Percentiles rank a stretch among this genome's conserved stretches.
Conservation (phyloP, 495 filamentous ascomycete species). For the Penicillium cosmopolitanum region DNA sequence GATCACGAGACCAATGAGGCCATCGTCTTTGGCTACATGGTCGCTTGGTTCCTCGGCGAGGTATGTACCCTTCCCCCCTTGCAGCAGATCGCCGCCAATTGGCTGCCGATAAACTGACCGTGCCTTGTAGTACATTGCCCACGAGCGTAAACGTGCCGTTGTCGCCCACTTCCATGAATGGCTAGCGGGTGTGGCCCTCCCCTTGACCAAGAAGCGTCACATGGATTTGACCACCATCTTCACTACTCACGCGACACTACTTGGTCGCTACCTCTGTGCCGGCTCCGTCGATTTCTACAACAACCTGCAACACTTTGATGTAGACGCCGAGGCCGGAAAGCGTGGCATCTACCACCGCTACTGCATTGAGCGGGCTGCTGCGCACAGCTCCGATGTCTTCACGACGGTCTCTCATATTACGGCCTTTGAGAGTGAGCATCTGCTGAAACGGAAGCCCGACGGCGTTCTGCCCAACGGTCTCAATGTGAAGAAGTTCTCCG, state of each 20-base stretch:
- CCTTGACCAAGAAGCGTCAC: slow-evolving; percentile 85
- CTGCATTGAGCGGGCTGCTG: slow-evolving; percentile 93
- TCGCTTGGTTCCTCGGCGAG: slow-evolving; percentile 98
- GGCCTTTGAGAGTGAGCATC: slow-evolving; percentile 94
- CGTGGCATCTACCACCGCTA: slow-evolving; percentile 98
- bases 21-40: slow-evolving; percentile 94
- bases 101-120: slow-evolving; percentile 1
- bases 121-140: slow-evolving; percentile 76
- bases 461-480: slow-evolving; percentile 95
- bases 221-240: slow-evolving; percentile 99
- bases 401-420: slow-evolving; percentile 99
- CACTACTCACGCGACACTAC: slow-evolving; percentile 93
- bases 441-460: slow-evolving; percentile 96
- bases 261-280: slow-evolving; percentile 94
- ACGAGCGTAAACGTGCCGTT: slow-evolving; percentile 86
- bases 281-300: slow-evolving; percentile 99
- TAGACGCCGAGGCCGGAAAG: slow-evolving; percentile 95
- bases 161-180: slow-evolving; percentile 99
- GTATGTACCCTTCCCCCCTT: slow-evolving; percentile 48
- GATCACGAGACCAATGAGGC: slow-evolving; percentile 97
- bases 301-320: slow-evolving; percentile 96
- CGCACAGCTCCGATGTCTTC: slow-evolving; percentile 93
- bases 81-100: background rate
- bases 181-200: slow-evolving; percentile 95
- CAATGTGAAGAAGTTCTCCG: slow-evolving; percentile 98